Base-by-base conservation (phyloP, 179 eudicot genomes). In the Drosera spatulata region DNA sequence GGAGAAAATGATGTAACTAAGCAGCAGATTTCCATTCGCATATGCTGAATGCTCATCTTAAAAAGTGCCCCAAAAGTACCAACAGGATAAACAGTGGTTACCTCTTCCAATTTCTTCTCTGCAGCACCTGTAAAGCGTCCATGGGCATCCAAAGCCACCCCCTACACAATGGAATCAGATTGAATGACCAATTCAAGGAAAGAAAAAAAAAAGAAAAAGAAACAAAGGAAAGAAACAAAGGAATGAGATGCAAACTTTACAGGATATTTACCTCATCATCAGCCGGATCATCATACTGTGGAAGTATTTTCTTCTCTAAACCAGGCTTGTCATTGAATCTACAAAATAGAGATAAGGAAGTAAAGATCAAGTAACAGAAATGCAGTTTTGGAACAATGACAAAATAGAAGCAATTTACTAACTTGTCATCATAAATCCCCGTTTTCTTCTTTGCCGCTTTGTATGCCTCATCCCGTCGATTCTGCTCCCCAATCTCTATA, bases 401-500 rank as follows among this genome's bases (percentile, higher is more conserved):
- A 1, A 47, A 48, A 33, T 40, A 57, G 44, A 8, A 56, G 62
- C 43, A 10, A 41, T 41, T 40, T 5, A 22, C 88, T 77, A 77
- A 89, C 95, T 93, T 89, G 70, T 93, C 95, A 55, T 70, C 85
- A 71, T 82, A 86, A 46, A 70, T 57, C 58, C 94, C 90, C 4
- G 78, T 55, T 75, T 67, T 82, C 74, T 81, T 89, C 81, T 93
- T 93, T 64, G 94, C 86, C 64, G 97, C 90, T 69, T 78, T 83
- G 62, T 93, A 93, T 65, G 99, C 99, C 54, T 86, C 95, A 72
- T 77, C 75, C 73, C 99, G 90, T 68, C 71, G 82, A 75, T 86
- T 93, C 69, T 93, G 99, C 77, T 93, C 99, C 56, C 99, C 91
- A 50, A 93, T 83, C 81, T 90, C 99, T 69, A 85, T 87, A 79